Evolutionary conservation across 2,329 filamentous ascomycete genomes (phyloP).

Genomic region (Penicillium sp.): DNA sequence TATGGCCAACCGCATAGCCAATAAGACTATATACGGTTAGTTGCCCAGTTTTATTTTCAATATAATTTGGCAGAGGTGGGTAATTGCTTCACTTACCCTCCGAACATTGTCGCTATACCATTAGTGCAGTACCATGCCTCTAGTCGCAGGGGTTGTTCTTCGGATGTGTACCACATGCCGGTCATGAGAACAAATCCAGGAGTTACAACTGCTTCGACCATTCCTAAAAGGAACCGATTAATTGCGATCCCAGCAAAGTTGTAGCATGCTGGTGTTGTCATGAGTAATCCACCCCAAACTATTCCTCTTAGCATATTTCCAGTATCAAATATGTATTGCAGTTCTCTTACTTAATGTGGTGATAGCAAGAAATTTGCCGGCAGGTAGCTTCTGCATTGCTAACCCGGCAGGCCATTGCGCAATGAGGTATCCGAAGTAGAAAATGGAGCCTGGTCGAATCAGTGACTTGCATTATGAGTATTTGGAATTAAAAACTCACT

Average conservation of each 20-base stretch:
- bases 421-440: conserved; percentile 51
- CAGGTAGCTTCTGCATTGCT: conserved; percentile 46
- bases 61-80: neutral
- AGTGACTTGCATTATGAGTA: neutral
- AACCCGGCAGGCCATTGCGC: conserved; percentile 48
- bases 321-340: neutral
- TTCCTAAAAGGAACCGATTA: conserved; percentile 48
- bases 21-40: conserved; percentile 38
- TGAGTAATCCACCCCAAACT: conserved; percentile 47
- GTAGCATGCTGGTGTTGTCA: conserved; percentile 44
- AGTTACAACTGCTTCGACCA: conserved; percentile 50
- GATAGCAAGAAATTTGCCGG: conserved; percentile 45
- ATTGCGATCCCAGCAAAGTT: conserved; percentile 47
- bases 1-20: conserved; percentile 60
- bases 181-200: conserved; percentile 53
- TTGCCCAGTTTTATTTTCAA: neutral
- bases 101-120: conserved; percentile 61
- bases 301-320: neutral
- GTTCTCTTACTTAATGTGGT: conserved; percentile 36
- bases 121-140: conserved; percentile 59
- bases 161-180: conserved; percentile 51
- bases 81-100: conserved; percentile 38
- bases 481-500: conserved; percentile 7
- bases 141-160: conserved; percentile 52
- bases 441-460: conserved; percentile 40